Evolutionary conservation across 2,329 filamentous ascomycete genomes (phyloP).

Genomic region (Amesomyces nigricolor): DNA sequence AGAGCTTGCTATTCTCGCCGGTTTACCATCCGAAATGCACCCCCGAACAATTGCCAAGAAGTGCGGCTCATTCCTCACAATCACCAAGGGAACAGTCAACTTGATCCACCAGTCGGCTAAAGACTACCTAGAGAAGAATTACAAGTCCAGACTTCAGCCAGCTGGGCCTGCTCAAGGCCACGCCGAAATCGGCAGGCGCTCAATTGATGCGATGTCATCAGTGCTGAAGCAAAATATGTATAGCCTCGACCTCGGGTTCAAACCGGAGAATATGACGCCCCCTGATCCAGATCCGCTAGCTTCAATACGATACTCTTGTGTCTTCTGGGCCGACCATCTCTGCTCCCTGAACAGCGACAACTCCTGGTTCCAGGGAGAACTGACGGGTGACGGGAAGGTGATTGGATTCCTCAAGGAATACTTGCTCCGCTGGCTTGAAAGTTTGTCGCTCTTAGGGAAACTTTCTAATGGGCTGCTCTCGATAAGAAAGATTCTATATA

Average conservation of each 20-base stretch:
- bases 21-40: constrained; percentile 8
- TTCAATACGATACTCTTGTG: not conserved
- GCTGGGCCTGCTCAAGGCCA: too few species aligned
- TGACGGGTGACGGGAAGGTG: not conserved
- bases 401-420: not conserved
- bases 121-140: too few species aligned
- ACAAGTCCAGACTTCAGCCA: too few species aligned
- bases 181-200: too few species aligned
- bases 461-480: not conserved
- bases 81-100: too few species aligned
- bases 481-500: not conserved
- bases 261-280: not conserved
- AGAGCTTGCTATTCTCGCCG: constrained; percentile 18
- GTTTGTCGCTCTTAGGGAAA: constrained; percentile 2
- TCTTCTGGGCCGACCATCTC: not conserved
- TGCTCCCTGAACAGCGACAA: not conserved
- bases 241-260: not conserved
- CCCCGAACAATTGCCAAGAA: not conserved
- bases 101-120: too few species aligned
- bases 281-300: not conserved
- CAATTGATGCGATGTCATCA: too few species aligned
- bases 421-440: constrained; percentile 4
- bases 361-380: not conserved
- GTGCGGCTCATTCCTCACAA: too few species aligned
- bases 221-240: too few species aligned